phyloP scores from a whole-genome alignment of 768 basidiomycete genomes.

The Gymnopilus dilepis region DNA sequence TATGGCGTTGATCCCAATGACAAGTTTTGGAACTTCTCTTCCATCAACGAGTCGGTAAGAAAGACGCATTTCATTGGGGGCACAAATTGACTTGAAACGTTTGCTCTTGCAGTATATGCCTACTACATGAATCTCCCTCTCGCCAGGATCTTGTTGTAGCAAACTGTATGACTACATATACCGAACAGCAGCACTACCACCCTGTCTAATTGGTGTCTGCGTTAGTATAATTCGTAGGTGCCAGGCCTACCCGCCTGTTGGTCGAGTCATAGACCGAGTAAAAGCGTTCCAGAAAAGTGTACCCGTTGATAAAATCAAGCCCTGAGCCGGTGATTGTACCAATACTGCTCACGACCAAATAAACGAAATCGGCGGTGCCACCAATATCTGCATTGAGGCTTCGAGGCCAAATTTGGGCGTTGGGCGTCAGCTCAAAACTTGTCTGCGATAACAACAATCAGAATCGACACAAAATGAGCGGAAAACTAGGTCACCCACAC shows the following conservation, averaged over 20 bases:
- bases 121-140: no score
- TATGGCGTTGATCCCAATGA: neutral
- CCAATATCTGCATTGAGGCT: conserved; percentile 60
- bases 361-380: conserved; percentile 54
- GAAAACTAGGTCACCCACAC: conserved; percentile 36
- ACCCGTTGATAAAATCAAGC: conserved; percentile 64
- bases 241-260: conserved; percentile 61
- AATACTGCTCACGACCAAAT: conserved; percentile 60
- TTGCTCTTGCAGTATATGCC: neutral
- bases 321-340: conserved; percentile 56
- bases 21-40: neutral
- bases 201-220: conserved; percentile 45
- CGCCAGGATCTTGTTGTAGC: no score
- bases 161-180: no score
- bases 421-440: conserved; percentile 61
- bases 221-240: conserved; percentile 54
- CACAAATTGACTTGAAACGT: no score
- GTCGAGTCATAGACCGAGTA: conserved; percentile 69
- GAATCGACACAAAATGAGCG: neutral
- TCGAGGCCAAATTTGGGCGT: conserved; percentile 76
- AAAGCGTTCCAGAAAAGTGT: conserved; percentile 53
- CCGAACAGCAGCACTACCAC: no score
- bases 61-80: no score
- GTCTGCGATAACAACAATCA: conserved; percentile 32
- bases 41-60: no score